A percentile compares a stretch with the other conserved stretches of the same genome.
These are phyloP conservation scores for Penicillium sp. DNA, from an alignment of 2,329 filamentous ascomycete species.

Conservation along the genomic window DNA sequence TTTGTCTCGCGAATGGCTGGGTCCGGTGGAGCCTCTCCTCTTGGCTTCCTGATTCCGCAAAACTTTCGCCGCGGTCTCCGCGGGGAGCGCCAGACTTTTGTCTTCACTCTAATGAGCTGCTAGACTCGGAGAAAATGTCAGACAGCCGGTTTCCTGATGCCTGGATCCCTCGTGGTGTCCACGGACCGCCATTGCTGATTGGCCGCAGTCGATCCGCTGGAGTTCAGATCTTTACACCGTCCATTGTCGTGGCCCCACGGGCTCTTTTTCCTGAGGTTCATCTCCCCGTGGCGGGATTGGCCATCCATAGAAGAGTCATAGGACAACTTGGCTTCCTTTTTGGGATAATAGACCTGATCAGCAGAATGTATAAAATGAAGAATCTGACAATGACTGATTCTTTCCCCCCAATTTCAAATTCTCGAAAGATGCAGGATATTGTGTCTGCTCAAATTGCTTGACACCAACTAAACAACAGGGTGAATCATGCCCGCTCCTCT, in stretches of 20 bases:
- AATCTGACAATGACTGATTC: background rate
- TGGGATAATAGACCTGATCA: background rate
- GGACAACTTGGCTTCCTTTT: conserved; percentile 19
- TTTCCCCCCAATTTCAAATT: background rate
- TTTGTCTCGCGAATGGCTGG: background rate
- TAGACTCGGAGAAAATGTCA: conserved; percentile 17
- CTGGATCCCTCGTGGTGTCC: background rate
- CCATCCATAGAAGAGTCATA: conserved; percentile 1
- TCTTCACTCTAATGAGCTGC: conserved; percentile 17
- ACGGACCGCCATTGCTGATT: background rate
- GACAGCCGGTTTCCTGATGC: background rate
- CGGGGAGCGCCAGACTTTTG: conserved; percentile 5
- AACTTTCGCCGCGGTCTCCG: conserved; percentile 13
- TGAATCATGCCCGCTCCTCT: conserved; percentile 31
- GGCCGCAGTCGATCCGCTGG: background rate
- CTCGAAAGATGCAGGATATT: background rate
- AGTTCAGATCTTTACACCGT: background rate
- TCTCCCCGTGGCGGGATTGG: conserved; percentile 4
- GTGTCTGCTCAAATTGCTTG: background rate
- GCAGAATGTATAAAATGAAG: conserved; percentile 4
- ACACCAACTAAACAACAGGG: background rate
- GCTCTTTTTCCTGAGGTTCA: background rate
- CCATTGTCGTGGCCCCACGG: conserved; percentile 1
- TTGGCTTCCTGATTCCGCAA: conserved; percentile 25
- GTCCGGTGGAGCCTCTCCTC: conserved; percentile 14